These are phyloP conservation scores for Talaromyces adpressus DNA, from an alignment of 495 filamentous ascomycete species.

Conservation along the genomic window DNA sequence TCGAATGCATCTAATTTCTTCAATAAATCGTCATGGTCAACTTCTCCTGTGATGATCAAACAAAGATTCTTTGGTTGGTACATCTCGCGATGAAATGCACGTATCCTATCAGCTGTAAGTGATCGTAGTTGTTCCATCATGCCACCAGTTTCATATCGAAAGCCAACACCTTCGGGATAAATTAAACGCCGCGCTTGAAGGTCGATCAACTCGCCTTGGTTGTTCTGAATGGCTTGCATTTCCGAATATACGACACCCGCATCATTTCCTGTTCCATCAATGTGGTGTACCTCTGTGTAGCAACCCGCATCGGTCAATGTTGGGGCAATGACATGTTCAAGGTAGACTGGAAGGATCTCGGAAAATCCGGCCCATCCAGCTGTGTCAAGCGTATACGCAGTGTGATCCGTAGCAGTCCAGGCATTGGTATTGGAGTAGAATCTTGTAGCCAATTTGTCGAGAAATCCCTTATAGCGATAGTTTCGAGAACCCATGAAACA, in stretches of 20 bases:
- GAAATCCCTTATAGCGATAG: conserved; percentile 87
- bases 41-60: conserved; percentile 80
- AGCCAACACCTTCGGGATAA: conserved; percentile 86
- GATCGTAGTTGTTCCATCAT: conserved; percentile 89
- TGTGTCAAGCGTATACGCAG: conserved; percentile 90
- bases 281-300: conserved; percentile 93
- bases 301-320: conserved; percentile 89
- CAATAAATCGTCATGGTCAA: conserved; percentile 74
- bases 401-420: conserved; percentile 90
- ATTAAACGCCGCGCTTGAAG: conserved; percentile 66
- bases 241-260: conserved; percentile 98
- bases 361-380: conserved; percentile 97
- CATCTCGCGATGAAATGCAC: conserved; percentile 91
- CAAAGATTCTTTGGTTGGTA: conserved; percentile 97
- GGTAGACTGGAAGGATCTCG: conserved; percentile 87
- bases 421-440: conserved; percentile 94
- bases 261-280: conserved; percentile 89
- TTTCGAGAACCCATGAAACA: conserved; percentile 96
- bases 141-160: conserved; percentile 93
- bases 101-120: conserved; percentile 80
- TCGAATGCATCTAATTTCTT: conserved; percentile 82
- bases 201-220: conserved; percentile 74
- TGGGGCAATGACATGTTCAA: conserved; percentile 89
- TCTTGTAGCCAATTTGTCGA: conserved; percentile 88
- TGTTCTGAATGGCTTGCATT: conserved; percentile 95